Evolutionary conservation across 148 eudicot genomes (phyloP).

Genomic region (Fagopyrum homotropicum): DNA sequence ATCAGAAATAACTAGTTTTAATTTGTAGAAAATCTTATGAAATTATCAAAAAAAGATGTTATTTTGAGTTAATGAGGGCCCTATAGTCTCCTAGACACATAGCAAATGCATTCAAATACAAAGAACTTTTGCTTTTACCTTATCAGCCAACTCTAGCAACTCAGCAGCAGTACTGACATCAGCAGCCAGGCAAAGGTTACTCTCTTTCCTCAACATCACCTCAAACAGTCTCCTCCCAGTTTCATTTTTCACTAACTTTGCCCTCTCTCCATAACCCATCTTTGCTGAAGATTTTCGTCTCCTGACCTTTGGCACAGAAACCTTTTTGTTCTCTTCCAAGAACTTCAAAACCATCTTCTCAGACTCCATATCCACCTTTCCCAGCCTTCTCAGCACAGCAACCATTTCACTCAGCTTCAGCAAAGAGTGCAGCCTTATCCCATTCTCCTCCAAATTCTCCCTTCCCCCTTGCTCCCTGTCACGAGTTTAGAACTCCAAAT

Average conservation of each 20-base stretch:
- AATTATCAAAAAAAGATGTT: not conserved
- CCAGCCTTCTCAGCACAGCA: slow-evolving; percentile 61
- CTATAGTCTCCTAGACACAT: not conserved
- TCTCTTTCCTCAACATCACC: slow-evolving; percentile 68
- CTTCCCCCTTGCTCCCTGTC: slow-evolving; percentile 82
- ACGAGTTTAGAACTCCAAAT: not conserved
- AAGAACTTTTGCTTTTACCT: slow-evolving; percentile 24
- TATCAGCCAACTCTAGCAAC: slow-evolving; percentile 72
- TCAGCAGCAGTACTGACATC: slow-evolving; percentile 88
- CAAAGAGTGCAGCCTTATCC: slow-evolving; percentile 67
- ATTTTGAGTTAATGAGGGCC: not conserved
- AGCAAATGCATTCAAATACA: not conserved
- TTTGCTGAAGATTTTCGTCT: slow-evolving; percentile 22
- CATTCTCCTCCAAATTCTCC: slow-evolving; percentile 65
- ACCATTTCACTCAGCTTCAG: slow-evolving; percentile 82
- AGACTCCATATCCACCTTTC: slow-evolving; percentile 65
- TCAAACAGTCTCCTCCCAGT: slow-evolving; percentile 76
- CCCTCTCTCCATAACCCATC: slow-evolving; percentile 59
- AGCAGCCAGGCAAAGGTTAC: slow-evolving; percentile 83
- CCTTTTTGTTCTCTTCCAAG: slow-evolving; percentile 59
- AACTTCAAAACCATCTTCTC: slow-evolving; percentile 72
- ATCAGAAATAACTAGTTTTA: not conserved
- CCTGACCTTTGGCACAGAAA: slow-evolving; percentile 37
- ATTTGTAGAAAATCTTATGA: not conserved
- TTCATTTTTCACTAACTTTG: slow-evolving; percentile 60